These are phyloP conservation scores for Sonneratia caseolaris DNA, from an alignment of 345 rosid species.

Conservation along the genomic window DNA sequence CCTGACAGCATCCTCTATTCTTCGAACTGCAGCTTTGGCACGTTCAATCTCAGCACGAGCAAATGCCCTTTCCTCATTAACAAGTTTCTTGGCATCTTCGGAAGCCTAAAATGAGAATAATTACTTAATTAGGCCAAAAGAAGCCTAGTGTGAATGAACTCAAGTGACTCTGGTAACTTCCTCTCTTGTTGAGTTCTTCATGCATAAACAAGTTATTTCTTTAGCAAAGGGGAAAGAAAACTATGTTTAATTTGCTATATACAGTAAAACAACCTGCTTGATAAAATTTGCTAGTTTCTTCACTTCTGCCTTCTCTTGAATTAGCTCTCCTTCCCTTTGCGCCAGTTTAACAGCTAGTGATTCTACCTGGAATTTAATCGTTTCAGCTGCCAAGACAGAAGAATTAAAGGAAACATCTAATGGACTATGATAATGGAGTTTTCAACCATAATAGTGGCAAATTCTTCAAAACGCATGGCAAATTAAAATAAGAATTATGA, in stretches of 20 bases:
- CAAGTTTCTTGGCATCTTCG: slow-evolving; percentile 92
- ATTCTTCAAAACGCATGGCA: background rate
- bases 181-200: background rate
- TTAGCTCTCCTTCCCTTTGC: slow-evolving; percentile 93
- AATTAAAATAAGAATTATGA: background rate
- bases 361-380: slow-evolving; percentile 52
- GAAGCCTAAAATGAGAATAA: slow-evolving; percentile 50
- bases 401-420: background rate
- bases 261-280: slow-evolving; percentile 49
- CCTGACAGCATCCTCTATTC: slow-evolving; percentile 89
- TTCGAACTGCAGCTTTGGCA: slow-evolving; percentile 92
- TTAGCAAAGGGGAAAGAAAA: background rate
- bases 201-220: background rate
- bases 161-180: background rate
- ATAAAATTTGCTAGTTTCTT: slow-evolving; percentile 80
- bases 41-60: slow-evolving; percentile 96
- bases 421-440: background rate
- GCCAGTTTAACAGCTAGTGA: slow-evolving; percentile 88
- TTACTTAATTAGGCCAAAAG: background rate
- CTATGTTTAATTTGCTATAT: too few relatives aligned
- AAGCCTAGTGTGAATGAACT: background rate
- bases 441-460: background rate
- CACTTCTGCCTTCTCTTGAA: slow-evolving; percentile 94
- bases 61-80: slow-evolving; percentile 86
- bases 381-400: background rate